Percentiles rank a stretch among this genome's conserved stretches.
Conservation (phyloP, 176 grass and related monocot species). For the Musa schizocarpa region DNA sequence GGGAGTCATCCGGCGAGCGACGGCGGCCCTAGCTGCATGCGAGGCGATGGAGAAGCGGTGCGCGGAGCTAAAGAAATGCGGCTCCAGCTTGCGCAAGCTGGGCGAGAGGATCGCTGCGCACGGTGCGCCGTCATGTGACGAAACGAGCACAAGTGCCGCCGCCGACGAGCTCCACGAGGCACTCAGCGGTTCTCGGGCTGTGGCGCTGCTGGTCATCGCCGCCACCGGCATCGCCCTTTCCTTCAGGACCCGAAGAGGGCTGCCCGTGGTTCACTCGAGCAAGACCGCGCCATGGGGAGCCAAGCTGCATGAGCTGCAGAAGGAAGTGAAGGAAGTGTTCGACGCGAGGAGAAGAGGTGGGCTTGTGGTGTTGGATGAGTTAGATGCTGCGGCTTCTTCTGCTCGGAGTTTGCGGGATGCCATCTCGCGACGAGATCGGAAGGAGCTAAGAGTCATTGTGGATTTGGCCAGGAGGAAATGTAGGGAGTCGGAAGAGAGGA, state of each 20-base stretch:
- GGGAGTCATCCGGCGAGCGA: constrained; percentile 13
- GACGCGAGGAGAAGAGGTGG: constrained; percentile 55
- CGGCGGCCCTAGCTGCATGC: constrained; percentile 37
- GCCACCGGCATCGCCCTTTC: constrained; percentile 36
- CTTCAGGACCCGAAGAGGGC: constrained; percentile 43
- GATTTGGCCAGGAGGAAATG: constrained; percentile 30
- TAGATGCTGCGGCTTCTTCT: constrained; percentile 39
- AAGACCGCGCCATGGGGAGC: constrained; percentile 32
- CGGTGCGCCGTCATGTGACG: background rate
- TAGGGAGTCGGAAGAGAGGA: constrained; percentile 48
- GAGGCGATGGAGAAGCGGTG: constrained; percentile 54
- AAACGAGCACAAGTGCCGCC: background rate
- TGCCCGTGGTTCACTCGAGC: constrained; percentile 10
- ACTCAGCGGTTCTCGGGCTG: constrained; percentile 38
- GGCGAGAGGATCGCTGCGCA: constrained; percentile 32
- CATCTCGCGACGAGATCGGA: background rate
- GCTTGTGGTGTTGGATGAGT: constrained; percentile 49
- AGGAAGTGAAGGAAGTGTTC: constrained; percentile 54
- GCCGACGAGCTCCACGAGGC: constrained; percentile 23
- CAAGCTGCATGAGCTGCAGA: constrained; percentile 53
- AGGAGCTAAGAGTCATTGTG: background rate
- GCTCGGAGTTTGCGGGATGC: constrained; percentile 18
- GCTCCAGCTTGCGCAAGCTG: constrained; percentile 58
- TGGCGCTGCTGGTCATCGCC: constrained; percentile 38
- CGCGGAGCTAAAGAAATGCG: constrained; percentile 59